Conservation (phyloP, 345 rosid genomes). For the Heritiera fomes region DNA sequence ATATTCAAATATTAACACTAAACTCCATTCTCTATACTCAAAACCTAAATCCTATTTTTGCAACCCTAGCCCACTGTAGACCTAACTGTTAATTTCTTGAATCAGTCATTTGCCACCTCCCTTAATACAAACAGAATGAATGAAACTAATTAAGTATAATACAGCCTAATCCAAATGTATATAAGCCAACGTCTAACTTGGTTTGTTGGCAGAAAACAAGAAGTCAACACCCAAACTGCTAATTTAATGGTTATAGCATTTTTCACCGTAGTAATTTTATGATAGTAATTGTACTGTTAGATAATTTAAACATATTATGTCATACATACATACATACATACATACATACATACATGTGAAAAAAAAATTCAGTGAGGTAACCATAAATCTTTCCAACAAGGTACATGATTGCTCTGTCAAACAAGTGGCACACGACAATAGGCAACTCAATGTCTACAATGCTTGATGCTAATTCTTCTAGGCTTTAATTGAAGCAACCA, state of each 20-base stretch:
- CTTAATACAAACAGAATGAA: neutral
- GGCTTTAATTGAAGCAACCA: neutral
- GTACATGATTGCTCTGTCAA: constrained; percentile 1
- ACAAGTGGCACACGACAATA: neutral
- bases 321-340: too few relatives aligned
- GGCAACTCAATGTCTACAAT: neutral
- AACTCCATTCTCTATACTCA: neutral
- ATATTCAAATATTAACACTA: neutral
- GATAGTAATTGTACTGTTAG: neutral
- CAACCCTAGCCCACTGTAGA: neutral
- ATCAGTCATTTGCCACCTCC: neutral
- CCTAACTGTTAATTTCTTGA: neutral
- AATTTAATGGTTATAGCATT: neutral
- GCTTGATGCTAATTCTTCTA: neutral
- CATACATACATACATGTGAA: too few relatives aligned
- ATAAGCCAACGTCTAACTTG: neutral
- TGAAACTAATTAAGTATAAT: neutral
- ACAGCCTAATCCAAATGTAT: neutral
- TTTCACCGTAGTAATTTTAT: neutral
- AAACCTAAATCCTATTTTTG: neutral
- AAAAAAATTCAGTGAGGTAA: neutral
- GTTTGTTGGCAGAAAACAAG: neutral
- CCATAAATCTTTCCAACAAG: constrained; percentile 3
- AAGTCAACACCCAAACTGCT: neutral
- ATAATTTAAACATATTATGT: neutral